Conservation (phyloP, 129 eudicot genomes). For the Deinandra increscens region DNA sequence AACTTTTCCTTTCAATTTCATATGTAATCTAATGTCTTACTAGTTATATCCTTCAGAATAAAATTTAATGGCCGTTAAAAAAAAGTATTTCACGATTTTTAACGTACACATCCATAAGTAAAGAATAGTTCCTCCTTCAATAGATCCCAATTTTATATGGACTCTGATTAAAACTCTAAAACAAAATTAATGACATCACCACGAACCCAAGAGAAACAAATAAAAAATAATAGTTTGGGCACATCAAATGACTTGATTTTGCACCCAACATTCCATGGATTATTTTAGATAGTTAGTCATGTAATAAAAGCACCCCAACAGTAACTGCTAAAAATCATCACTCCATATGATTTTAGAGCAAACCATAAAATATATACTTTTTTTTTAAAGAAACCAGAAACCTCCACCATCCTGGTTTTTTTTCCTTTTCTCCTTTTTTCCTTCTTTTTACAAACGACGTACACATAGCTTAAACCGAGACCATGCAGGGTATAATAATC, state of each 20-base stretch:
- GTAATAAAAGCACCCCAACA: background rate
- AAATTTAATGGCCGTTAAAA: too few relatives aligned
- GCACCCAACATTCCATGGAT: background rate
- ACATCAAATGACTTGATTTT: background rate
- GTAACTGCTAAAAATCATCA: background rate
- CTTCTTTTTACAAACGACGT: conserved; percentile 39
- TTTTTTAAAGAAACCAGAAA: background rate
- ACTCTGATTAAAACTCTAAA: too few relatives aligned
- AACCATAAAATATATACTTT: conserved; percentile 24
- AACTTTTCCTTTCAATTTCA: too few relatives aligned
- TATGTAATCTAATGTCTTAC: too few relatives aligned
- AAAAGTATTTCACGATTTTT: too few relatives aligned
- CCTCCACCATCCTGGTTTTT: background rate
- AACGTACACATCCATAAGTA: too few relatives aligned
- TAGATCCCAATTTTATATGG: too few relatives aligned
- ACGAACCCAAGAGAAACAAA: background rate
- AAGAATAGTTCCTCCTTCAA: too few relatives aligned
- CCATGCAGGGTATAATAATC: conserved; percentile 34
- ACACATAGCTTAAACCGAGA: conserved; percentile 14
- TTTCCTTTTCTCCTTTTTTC: background rate
- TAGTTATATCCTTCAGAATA: too few relatives aligned
- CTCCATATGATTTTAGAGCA: conserved; percentile 23
- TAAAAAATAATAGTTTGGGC: background rate
- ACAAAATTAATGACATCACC: too few relatives aligned
- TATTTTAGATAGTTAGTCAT: background rate